Evolutionary conservation across 306 rosid species (phyloP), one percentile per base, ranked within the genome.

Genomic region (Castanopsis chinensis): DNA sequence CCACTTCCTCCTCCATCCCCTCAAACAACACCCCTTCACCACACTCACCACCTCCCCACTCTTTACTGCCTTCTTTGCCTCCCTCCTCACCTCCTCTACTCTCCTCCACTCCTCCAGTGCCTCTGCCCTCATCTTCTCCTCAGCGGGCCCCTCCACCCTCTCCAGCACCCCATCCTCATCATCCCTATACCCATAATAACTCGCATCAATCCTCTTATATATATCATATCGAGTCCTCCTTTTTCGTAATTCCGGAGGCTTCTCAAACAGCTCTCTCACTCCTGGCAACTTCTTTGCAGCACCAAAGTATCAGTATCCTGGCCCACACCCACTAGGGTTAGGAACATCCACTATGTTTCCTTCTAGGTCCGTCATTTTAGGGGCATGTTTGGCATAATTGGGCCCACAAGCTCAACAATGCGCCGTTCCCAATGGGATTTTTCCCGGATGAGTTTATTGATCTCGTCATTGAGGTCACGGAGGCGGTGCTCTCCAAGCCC

Each of bases 401-500:
- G 91, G 90, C 45, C 99, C 98, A 3, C 98, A 8, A 95, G 97
- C 77, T 92, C 98, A 3, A 92, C 78, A 33, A 95, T 95, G 14
- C 97, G 95, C 14, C 96, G 90, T 41, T 95, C 98, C 99, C 98
- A 91, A 55, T 92, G 99, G 2, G 83, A 69, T 76, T 93, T 93
- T 65, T 92, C 98, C 0, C 94, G 88, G 0, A 92, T 91, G 23
- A 95, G 97, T 67, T 92, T 92, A 85, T 95, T 95, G 73, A 95
- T 92, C 83, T 95, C 96, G n/a, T 95, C 99, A 53, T 95, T 91
- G 83, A 95, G 92, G 84, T 92, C 99, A 8, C 96, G 94, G 49
- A 90, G 97, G n/a, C 97, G 99, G 86, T 95, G 99, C 86, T 92
- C 98, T 1, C 97, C 98, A 35, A 95, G 94, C 14, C 94, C 98